These are phyloP conservation scores for Sclerotinia nivalis DNA, from an alignment of 2,329 filamentous ascomycete genomes.

Conservation along the genomic window DNA sequence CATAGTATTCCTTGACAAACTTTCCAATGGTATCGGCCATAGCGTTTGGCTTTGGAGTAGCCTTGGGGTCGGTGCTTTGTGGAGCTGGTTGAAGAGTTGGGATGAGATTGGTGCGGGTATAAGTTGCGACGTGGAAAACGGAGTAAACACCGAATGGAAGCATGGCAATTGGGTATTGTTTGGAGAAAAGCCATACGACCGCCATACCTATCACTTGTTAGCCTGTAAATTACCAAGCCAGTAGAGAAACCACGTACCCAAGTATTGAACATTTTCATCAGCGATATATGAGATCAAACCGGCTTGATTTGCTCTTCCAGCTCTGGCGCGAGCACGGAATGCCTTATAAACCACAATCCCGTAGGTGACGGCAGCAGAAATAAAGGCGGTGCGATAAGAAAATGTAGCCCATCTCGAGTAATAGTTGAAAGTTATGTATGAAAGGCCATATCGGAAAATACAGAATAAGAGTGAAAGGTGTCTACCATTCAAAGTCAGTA, in stretches of 20 bases:
- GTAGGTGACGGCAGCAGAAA: slow-evolving; percentile 88
- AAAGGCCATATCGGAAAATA: slow-evolving; percentile 79
- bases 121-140: slow-evolving; percentile 96
- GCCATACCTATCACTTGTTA: slow-evolving; percentile 70
- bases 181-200: slow-evolving; percentile 88
- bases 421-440: slow-evolving; percentile 87
- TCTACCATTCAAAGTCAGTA: slow-evolving; percentile 49
- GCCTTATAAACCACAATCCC: slow-evolving; percentile 99
- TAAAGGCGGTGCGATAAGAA: slow-evolving; percentile 86
- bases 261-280: slow-evolving; percentile 98
- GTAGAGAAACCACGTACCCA: slow-evolving; percentile 62
- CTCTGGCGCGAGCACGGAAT: slow-evolving; percentile 79
- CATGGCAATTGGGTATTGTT: slow-evolving; percentile 86
- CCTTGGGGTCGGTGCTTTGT: slow-evolving; percentile 56
- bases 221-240: slow-evolving; percentile 1
- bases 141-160: slow-evolving; percentile 97
- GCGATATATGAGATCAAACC: slow-evolving; percentile 67
- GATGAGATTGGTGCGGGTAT: slow-evolving; percentile 89
- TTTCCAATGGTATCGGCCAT: slow-evolving; percentile 80
- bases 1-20: slow-evolving; percentile 98
- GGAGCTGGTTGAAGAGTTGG: slow-evolving; percentile 76
- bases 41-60: slow-evolving; percentile 51
- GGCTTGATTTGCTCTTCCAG: slow-evolving; percentile 59
- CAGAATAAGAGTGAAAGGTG: slow-evolving; percentile 84
- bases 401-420: slow-evolving; percentile 74